Evolutionary conservation across 768 basidiomycete species (phyloP), one percentile per base, ranked within the genome.

Genomic region (Termitomyces sp.): DNA sequence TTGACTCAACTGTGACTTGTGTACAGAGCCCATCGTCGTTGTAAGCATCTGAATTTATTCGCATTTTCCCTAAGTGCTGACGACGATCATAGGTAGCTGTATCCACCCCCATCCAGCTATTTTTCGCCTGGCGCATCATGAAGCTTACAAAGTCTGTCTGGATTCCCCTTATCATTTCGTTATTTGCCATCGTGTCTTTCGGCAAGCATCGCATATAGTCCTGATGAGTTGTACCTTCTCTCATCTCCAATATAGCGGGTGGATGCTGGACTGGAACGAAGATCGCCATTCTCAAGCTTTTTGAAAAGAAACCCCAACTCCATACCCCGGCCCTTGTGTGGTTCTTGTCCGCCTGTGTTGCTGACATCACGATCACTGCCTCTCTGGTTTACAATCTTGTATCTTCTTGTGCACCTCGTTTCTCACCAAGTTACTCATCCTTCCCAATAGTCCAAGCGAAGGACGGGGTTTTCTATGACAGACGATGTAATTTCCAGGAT

Each of bases 311-410:
- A 57, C 69, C 69, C 9, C 56, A 68, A 48, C 65, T 74, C 1
- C 71, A 73, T 53, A 59, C 56, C 34, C 67, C 75, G 0, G 72
- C 74, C 2, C 66, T 76, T 22, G 57, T 69, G 1, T 84, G 83
- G 82, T 75, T 84, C 36, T 62, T 75, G n/a, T 64, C 76, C 0
- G 74, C 80, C 18, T 77, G 76, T 7, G 66, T 74, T 10, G 75
- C 76, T 14, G 84, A 84, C 64, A 61, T 78, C 12, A 59, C 81
- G 14, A 84, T 85, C 49, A 79, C 83, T 1, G 53, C 65, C 0
- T 60, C 73, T 1, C 71, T 85, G 8, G 75, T 77, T 7, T 63
- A 70, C 48, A 75, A 71, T 39, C 65, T 84, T 67, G 82, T 80
- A 60, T n/a, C 44, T n/a, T 50, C 6, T 16, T 2, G 6, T 30